Conservation (phyloP, 345 rosid genomes). For the Salix caprea region DNA sequence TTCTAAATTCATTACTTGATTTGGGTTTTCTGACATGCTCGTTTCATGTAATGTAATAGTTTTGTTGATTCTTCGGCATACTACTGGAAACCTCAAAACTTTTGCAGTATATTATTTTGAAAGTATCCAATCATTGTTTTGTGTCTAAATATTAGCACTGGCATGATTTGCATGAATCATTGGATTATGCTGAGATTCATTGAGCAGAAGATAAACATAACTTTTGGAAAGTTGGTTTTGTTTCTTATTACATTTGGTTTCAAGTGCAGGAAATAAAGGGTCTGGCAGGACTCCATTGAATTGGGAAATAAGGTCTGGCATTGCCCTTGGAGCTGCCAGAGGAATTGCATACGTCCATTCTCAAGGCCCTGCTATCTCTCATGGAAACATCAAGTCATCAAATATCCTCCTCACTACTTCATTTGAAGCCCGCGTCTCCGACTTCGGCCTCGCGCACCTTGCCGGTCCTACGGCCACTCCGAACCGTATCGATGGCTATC, state of each 20-base stretch:
- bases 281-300: slow-evolving; percentile 44
- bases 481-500: slow-evolving; percentile 43
- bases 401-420: slow-evolving; percentile 43
- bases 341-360: slow-evolving; percentile 42
- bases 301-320: slow-evolving; percentile 38
- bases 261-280: slow-evolving; percentile 32
- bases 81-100: not conserved
- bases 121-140: not conserved
- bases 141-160: not conserved
- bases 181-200: not conserved
- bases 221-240: not conserved
- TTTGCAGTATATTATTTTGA: not conserved
- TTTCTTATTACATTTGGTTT: not conserved
- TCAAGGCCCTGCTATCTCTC: slow-evolving; percentile 28
- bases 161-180: not conserved
- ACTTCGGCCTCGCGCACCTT: slow-evolving; percentile 37
- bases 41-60: not conserved
- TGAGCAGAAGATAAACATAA: not conserved
- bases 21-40: not conserved
- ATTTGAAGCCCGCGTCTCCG: slow-evolving; percentile 41
- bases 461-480: slow-evolving; percentile 30
- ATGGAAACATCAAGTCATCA: slow-evolving; percentile 50
- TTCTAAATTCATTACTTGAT: not conserved
- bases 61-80: not conserved
- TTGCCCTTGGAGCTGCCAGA: slow-evolving; percentile 41